Conservation (phyloP, 371 early-diverging fungal genomes). For the Mortierella sp. region DNA sequence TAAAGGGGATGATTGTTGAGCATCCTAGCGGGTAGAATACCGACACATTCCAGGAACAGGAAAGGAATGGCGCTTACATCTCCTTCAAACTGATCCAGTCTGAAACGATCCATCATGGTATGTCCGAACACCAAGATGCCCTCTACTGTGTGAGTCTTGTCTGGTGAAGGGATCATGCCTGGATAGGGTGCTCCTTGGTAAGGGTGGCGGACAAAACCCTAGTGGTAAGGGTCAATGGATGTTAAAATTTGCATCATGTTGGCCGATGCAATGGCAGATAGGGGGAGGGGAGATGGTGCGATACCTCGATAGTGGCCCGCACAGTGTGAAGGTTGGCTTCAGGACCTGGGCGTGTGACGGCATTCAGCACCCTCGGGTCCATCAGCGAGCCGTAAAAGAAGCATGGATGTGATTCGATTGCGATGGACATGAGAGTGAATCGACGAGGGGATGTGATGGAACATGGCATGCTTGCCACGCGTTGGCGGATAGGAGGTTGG, state of each 20-base stretch:
- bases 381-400: constrained; percentile 52
- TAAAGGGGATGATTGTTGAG: not conserved
- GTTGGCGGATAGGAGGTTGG: no score
- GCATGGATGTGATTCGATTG: constrained; percentile 35
- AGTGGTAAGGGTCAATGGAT: not conserved
- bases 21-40: not conserved
- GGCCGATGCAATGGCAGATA: not conserved
- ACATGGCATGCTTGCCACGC: no score
- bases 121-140: constrained; percentile 45
- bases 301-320: constrained; percentile 37
- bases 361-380: constrained; percentile 32
- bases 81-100: constrained; percentile 51
- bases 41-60: no score
- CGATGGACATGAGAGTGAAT: constrained; percentile 15
- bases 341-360: constrained; percentile 40
- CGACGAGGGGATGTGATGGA: not conserved
- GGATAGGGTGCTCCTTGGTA: constrained; percentile 48
- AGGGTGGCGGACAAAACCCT: constrained; percentile 44
- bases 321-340: constrained; percentile 29
- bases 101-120: constrained; percentile 35
- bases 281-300: not conserved
- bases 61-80: constrained; percentile 18
- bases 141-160: constrained; percentile 18
- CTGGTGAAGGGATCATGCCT: constrained; percentile 39
- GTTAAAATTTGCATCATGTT: not conserved